phyloP scores from a whole-genome alignment of 768 basidiomycete species.

The Cantharellus cinnabarinus region DNA sequence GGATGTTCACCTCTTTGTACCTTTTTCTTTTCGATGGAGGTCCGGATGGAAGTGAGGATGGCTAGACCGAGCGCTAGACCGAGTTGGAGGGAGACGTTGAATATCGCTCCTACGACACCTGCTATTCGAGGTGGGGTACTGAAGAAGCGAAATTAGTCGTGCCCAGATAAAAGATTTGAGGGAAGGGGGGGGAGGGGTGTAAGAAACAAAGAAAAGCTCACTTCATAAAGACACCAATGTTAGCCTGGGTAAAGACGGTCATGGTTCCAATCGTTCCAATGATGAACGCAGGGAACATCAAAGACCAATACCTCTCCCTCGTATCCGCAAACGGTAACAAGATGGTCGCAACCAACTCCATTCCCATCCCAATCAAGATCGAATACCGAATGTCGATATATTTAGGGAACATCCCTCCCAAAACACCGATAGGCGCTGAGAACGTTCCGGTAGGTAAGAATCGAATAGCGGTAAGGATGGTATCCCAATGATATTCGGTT shows the following conservation, averaged over 20 bases:
- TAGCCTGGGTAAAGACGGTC: constrained; percentile 10
- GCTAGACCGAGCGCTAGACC: constrained; percentile 33
- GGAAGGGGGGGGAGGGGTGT: neutral
- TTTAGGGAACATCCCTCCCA: neutral
- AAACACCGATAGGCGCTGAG: constrained; percentile 1
- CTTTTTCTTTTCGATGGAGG: constrained; percentile 19
- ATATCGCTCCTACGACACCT: constrained; percentile 35
- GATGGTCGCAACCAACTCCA: constrained; percentile 21
- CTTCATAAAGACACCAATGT: constrained; percentile 31
- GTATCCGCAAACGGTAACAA: constrained; percentile 24
- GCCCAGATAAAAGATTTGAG: neutral
- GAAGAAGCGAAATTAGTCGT: neutral
- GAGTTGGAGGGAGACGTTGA: constrained; percentile 33
- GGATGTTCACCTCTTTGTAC: constrained; percentile 14
- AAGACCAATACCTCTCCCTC: constrained; percentile 23
- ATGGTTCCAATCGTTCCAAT: neutral
- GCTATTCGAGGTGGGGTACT: constrained; percentile 26
- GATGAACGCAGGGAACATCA: constrained; percentile 28
- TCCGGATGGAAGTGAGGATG: constrained; percentile 28
- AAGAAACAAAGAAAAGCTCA: neutral
- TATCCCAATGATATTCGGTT: constrained; percentile 23
- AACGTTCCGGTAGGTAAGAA: constrained; percentile 11
- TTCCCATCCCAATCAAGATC: constrained; percentile 23
- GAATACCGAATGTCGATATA: constrained; percentile 20
- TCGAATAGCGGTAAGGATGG: constrained; percentile 21